phyloP scores from a whole-genome alignment of 257 asterid species.

The Nicotiana noctiflora region DNA sequence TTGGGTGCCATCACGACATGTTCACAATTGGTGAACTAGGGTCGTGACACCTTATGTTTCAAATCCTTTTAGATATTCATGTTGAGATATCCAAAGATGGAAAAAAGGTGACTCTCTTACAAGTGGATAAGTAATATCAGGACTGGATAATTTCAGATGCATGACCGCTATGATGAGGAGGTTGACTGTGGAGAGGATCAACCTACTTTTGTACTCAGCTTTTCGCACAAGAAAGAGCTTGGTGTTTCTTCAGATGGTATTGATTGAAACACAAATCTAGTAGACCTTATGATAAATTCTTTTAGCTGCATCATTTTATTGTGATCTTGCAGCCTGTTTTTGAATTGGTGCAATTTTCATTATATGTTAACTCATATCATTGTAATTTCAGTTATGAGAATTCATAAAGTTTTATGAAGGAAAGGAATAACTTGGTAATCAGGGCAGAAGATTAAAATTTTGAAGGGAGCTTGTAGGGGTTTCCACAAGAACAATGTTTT shows the following conservation, averaged over 20 bases:
- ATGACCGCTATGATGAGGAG: conserved; percentile 48
- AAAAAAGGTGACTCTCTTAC: conserved; percentile 31
- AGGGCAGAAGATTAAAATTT: conserved; percentile 57
- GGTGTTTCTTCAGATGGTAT: conserved; percentile 50
- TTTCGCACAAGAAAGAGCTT: conserved; percentile 39
- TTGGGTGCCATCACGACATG: no score
- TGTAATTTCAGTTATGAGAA: conserved; percentile 26
- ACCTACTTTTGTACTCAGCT: conserved; percentile 30
- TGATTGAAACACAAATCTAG: background rate
- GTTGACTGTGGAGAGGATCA: conserved; percentile 45
- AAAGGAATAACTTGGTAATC: conserved; percentile 50
- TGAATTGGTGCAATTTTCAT: background rate
- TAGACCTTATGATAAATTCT: background rate
- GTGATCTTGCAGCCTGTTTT: background rate
- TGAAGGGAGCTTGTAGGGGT: conserved; percentile 68
- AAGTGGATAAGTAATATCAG: conserved; percentile 47
- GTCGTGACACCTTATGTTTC: background rate
- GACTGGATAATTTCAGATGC: conserved; percentile 66
- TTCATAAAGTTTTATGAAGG: conserved; percentile 43
- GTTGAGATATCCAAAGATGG: conserved; percentile 39
- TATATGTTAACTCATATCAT: background rate
- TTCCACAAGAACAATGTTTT: conserved; percentile 31
- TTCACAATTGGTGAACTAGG: no score
- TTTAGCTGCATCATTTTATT: background rate
- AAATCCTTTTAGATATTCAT: conserved; percentile 32